Conservation (phyloP, 2,329 filamentous ascomycete species). For the Claviceps lovelessii region DNA sequence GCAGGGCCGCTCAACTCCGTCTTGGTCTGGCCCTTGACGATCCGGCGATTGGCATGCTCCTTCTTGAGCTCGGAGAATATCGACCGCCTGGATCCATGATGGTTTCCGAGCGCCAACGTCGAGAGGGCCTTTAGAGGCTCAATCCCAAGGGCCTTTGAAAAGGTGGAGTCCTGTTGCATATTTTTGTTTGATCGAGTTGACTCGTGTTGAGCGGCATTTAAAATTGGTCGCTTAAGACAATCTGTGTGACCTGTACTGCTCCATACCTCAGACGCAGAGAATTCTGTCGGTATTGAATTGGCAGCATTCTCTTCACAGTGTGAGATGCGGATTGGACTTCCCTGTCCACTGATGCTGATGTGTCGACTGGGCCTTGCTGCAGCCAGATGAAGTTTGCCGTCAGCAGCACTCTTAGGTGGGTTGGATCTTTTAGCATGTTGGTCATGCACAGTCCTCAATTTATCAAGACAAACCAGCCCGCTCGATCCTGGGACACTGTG, state of each 20-base stretch:
- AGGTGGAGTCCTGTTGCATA: background rate
- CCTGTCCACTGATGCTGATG: constrained; percentile 2
- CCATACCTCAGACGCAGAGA: background rate
- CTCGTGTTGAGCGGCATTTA: background rate
- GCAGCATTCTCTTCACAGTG: background rate
- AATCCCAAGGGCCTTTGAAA: background rate
- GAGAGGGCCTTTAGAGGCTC: background rate
- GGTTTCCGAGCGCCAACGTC: background rate
- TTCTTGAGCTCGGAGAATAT: constrained; percentile 1
- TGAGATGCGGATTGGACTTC: constrained; percentile 3
- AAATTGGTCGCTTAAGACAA: background rate
- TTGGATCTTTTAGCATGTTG: background rate
- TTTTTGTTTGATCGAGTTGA: background rate
- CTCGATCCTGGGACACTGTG: background rate
- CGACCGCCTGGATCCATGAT: background rate
- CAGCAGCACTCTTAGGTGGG: background rate
- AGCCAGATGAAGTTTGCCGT: background rate
- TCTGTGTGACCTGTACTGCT: too few species aligned
- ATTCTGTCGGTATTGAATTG: background rate
- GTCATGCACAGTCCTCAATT: background rate
- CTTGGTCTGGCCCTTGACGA: background rate
- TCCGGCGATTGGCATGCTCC: background rate
- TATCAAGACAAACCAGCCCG: background rate
- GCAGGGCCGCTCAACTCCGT: background rate
- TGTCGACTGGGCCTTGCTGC: background rate